Conservation (phyloP, 192 early-diverging fungal genomes). For the Dissophora ornata region DNA sequence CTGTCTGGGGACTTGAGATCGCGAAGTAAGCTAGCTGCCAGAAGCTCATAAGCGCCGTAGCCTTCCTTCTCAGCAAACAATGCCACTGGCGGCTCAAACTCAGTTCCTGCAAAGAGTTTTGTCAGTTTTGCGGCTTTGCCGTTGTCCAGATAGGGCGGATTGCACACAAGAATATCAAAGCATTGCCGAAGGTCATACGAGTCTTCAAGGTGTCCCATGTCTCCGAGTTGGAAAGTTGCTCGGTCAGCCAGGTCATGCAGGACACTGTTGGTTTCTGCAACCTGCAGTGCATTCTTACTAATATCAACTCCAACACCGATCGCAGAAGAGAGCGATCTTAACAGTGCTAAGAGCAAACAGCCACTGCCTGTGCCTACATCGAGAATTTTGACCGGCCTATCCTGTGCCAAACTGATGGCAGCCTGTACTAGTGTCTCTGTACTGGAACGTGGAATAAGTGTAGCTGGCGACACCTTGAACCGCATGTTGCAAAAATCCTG, state of each 20-base stretch:
- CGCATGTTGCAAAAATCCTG: conserved; percentile 67
- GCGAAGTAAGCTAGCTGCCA: conserved; percentile 31
- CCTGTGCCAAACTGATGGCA: conserved; percentile 29
- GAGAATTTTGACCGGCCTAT: conserved; percentile 48
- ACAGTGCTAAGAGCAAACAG: conserved; percentile 73
- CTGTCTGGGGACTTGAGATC: conserved; percentile 5
- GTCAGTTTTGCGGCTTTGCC: conserved; percentile 37
- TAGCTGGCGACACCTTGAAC: conserved; percentile 70
- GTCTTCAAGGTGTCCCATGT: conserved; percentile 58
- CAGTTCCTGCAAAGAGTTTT: conserved; percentile 46
- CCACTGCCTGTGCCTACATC: conserved; percentile 85
- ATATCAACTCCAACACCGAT: conserved; percentile 76
- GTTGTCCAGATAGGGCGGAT: conserved; percentile 76
- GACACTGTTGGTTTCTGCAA: conserved; percentile 64
- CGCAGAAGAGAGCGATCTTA: conserved; percentile 20
- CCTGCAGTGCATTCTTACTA: conserved; percentile 60
- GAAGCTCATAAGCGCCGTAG: conserved; percentile 68
- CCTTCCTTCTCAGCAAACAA: conserved; percentile 72
- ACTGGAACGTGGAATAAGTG: conserved; percentile 77
- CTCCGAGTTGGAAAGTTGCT: conserved; percentile 49
- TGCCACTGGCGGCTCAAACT: conserved; percentile 73
- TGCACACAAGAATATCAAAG: conserved; percentile 73
- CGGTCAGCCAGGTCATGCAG: conserved; percentile 51
- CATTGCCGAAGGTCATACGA: conserved; percentile 45
- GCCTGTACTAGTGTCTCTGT: conserved; percentile 75